Evolutionary conservation across 768 basidiomycete species (phyloP), one percentile per base, ranked within the genome.

Genomic region (Tubosaeta sp.): DNA sequence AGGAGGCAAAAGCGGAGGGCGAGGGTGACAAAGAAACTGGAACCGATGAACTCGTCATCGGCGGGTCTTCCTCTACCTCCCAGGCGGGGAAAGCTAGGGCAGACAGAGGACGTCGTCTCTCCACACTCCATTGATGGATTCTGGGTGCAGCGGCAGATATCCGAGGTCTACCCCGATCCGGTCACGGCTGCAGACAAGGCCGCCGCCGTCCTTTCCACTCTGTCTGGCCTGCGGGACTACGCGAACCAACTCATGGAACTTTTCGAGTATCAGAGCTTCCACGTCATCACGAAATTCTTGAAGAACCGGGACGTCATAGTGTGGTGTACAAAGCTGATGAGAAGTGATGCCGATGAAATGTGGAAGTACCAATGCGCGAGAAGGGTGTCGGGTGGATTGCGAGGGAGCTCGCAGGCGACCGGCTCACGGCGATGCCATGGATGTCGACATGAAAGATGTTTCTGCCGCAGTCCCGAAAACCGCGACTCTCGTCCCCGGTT

Each of bases 311-410:
- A 99, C 47, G 88, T 92, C 52, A 77, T 98, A 45, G 93, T 97
- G 0, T 99, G 97, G 97, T 97, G 93, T 62, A 99, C 97, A 43
- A 95, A 95, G 71, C 80, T 97, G 46, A 89, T 92, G 71, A 83
- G 95, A 25, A 88, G 86, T 49, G 84, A 87, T 60, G 89, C 89
- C 0, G 87, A 97, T 42, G 91, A 39, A 91, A 97, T 63, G 82
- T 97, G 35, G 95, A 98, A 71, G 95, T 98, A 4, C 92, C 92
- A 0, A 99, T 99, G 97, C 79, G 95, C 42, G 95, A 98, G 74
- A 95, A 91, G 71, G 93, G 91, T 13, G 81, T 95, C 10, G 95
- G 92, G 0, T 98, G 94, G 94, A 97, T 99, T 66, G 66, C 95
- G 48, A 82, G 90, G 51, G 92, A 93, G 55, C 76, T 98, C 4